Base-by-base conservation (phyloP, 441 rosid species). In the Breynia disticha region DNA sequence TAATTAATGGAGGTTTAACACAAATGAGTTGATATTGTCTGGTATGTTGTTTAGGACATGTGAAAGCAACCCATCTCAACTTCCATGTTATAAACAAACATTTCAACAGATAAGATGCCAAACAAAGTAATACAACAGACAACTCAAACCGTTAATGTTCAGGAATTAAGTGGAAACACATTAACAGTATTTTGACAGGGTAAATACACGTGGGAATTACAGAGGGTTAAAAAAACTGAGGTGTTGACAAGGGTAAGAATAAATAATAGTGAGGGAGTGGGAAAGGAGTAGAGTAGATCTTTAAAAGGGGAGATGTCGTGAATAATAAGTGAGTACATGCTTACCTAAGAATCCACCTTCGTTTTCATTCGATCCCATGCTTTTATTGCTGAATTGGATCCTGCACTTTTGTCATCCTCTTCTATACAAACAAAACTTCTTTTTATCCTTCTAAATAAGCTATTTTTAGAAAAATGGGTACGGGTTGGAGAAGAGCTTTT, bases 401-500 rank as follows among this genome's bases (percentile, higher is more conserved):
- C 43, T 32, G 32, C 72, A 54, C 51, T 76, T 71, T 74, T 72
- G 75, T 74, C 76, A 71, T 71, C 77, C 59, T 57, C 67, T 68
- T 72, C 72, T 60, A 64, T 62, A 70, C 42, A 56, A 70, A 67
- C 76, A 61, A 65, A 78, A 55, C 52, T 42, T 48, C 59, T 56
- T 52, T 53, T 52, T 42, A 24, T 19, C 28, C 35, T 28, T 9
- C 35, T 28, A 4, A 0, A 28, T 42, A 22, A 43, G 63, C 72
- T 28, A 54, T 58, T 48, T 37, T 9, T 15, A 2, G 20, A 50
- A 46, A 20, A 42, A 90, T 90, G 97, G 95, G 93, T 53, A 87
- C 96, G 16, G 90, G 97, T 54, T 90, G 96, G 97, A 84, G 97
- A 63, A 80, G 87, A 75, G 97, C 97, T 20, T 90, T 90, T 66